Conservation (phyloP, 2,329 filamentous ascomycete species). For the Aureobasidium melanogenum region DNA sequence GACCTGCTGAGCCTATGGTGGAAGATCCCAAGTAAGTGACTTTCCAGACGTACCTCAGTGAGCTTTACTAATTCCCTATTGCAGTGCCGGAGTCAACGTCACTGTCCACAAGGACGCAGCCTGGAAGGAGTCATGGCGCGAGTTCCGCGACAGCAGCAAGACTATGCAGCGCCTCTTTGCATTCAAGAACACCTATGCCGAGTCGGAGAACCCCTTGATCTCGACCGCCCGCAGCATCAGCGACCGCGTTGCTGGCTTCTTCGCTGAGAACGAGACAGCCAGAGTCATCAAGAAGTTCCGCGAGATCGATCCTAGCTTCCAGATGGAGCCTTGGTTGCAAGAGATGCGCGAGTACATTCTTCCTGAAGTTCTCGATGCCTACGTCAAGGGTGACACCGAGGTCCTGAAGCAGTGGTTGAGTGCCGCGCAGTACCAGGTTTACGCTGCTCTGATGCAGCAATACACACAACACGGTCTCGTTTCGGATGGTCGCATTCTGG, state of each 20-base stretch:
- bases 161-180: slow-evolving; percentile 81
- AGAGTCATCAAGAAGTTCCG: slow-evolving; percentile 98
- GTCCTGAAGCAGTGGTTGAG: slow-evolving; percentile 92
- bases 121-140: slow-evolving; percentile 97
- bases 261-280: slow-evolving; percentile 96
- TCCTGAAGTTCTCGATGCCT: slow-evolving; percentile 92
- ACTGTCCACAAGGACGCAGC: slow-evolving; percentile 94
- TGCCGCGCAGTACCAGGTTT: slow-evolving; percentile 91
- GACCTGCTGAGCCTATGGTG: slow-evolving; percentile 53
- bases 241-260: slow-evolving; percentile 87
- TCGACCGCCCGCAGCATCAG: slow-evolving; percentile 89
- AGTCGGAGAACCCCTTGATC: slow-evolving; percentile 94
- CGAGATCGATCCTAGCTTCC: slow-evolving; percentile 89
- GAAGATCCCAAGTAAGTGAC: slow-evolving; percentile 78
- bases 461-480: slow-evolving; percentile 89
- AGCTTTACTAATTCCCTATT: slow-evolving; percentile 23
- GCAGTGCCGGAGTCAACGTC: slow-evolving; percentile 83
- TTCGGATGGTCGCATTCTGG: slow-evolving; percentile 88
- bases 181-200: slow-evolving; percentile 80
- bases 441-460: slow-evolving; percentile 92
- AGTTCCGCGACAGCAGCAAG: slow-evolving; percentile 84
- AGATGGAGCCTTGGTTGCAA: slow-evolving; percentile 86
- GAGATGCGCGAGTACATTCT: slow-evolving; percentile 97
- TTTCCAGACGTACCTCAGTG: no score
- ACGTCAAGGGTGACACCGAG: slow-evolving; percentile 90